Evolutionary conservation across 2,329 filamentous ascomycete species (phyloP), one percentile per base, ranked within the genome.

Genomic region (Falciphora oryzae): DNA sequence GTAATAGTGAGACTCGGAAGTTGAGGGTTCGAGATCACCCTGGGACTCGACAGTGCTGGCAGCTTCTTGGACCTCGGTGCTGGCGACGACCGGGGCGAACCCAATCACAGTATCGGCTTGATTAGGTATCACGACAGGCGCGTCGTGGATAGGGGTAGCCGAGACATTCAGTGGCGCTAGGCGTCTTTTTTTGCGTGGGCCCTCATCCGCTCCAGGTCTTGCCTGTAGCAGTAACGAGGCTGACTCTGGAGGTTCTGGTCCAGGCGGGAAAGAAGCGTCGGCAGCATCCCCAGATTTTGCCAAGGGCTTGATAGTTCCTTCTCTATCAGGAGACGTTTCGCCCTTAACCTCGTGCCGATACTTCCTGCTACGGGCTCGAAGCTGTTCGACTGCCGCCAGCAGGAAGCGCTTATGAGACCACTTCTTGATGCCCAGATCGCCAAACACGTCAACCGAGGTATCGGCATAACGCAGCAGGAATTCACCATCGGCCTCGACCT

Each of bases 401-500:
- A 95, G 74, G 1, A 81, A 82, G 59, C 79, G 78, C 65, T 86
- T 83, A 67, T 89, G 85, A 2, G 83, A 84, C 27, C 87, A 74
- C 4, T 82, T 79, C 56, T 74, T 81, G 64, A 93, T 77, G 1
- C 80, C 82, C 25, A 92, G 78, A 8, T 84, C 83, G 3, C 74
- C 67, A 68, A 79, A 79, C 18, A 87, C 73, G 44, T 86, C 80
- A 16, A 79, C 74, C 18, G 87, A 75, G 1, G 78, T 76, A 1
- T 53, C 65, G 2, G 83, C 75, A 29, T 76, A 82, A 0, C 82
- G 85, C 1, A 94, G 77, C 0, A 93, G 79, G 0, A 83, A 80
- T 59, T 85, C 79, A 1, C 91, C 91, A 64, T 88, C 85, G 6
- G 94, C 79, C 10, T 87, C 81, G 64, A 91, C 82, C 1, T 88